Percentiles rank a stretch among this genome's conserved stretches.
These are phyloP conservation scores for Aureoboletus auriporus DNA, from an alignment of 768 basidiomycete species.

Conservation along the genomic window DNA sequence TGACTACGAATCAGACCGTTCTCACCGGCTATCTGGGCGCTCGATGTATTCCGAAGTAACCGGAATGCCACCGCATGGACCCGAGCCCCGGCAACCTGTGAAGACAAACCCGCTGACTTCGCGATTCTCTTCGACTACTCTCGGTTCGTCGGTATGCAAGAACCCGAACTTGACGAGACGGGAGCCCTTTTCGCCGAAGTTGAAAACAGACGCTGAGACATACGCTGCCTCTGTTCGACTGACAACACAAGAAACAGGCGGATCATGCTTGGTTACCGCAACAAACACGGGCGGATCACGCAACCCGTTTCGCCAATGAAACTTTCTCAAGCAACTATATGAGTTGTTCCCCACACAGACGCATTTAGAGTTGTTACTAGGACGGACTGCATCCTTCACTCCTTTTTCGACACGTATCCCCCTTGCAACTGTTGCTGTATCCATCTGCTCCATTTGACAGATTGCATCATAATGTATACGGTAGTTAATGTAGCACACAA, in stretches of 20 bases:
- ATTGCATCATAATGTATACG: conserved; percentile 12
- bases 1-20: conserved; percentile 21
- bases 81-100: conserved; percentile 74
- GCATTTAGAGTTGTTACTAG: conserved; percentile 13
- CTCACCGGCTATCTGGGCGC: conserved; percentile 39
- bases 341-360: conserved; percentile 24
- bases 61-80: conserved; percentile 53
- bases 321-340: conserved; percentile 7
- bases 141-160: conserved; percentile 34
- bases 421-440: conserved; percentile 18
- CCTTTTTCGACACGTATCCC: conserved; percentile 4
- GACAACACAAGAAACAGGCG: conserved; percentile 28
- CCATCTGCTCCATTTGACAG: conserved; percentile 5
- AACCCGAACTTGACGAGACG: conserved; percentile 28
- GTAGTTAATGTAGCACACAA: conserved; percentile 23
- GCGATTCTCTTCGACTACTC: conserved; percentile 47
- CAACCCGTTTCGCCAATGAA: conserved; percentile 52
- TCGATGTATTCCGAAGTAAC: conserved; percentile 71
- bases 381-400: conserved; percentile 2
- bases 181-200: conserved; percentile 24
- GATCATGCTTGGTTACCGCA: conserved; percentile 41
- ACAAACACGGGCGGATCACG: conserved; percentile 42
- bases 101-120: conserved; percentile 42
- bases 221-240: conserved; percentile 50
- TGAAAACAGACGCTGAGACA: conserved; percentile 54